phyloP scores from a whole-genome alignment of 139 green algal species.

The Picochlorum sp. region DNA sequence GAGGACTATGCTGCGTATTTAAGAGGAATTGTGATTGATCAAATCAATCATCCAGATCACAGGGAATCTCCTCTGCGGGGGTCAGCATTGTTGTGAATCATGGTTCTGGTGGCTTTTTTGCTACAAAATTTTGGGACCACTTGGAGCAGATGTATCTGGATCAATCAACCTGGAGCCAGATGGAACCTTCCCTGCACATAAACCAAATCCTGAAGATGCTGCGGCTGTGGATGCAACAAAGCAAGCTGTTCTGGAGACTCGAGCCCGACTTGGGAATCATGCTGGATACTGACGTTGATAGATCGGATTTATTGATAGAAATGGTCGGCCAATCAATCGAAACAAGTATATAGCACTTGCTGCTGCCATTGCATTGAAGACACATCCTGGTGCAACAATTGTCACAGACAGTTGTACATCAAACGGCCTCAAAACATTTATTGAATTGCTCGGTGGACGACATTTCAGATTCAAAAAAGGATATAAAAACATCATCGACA shows the following conservation, averaged over 20 bases:
- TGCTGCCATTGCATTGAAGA: conserved; percentile 65
- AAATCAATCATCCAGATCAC: conserved; percentile 32
- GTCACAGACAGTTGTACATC: conserved; percentile 91
- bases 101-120: conserved; percentile 82
- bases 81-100: conserved; percentile 58
- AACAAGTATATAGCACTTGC: conserved; percentile 93
- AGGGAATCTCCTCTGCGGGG: conserved; percentile 51
- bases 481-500: conserved; percentile 96
- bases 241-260: conserved; percentile 18
- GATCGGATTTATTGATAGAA: conserved; percentile 68
- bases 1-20: conserved; percentile 60
- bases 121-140: conserved; percentile 68
- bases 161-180: conserved; percentile 87
- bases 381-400: conserved; percentile 83
- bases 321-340: conserved; percentile 78
- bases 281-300: conserved; percentile 96
- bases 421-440: conserved; percentile 84
- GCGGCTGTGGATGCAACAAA: conserved; percentile 53
- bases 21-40: conserved; percentile 55
- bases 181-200: conserved; percentile 90
- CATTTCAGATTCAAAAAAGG: conserved; percentile 82
- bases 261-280: conserved; percentile 90
- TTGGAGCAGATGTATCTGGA: conserved; percentile 76
- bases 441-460: conserved; percentile 61
- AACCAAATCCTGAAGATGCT: conserved; percentile 88